Evolutionary conservation across 352 stramenopile species (phyloP).

Genomic region (Pilasporangium apinafurcum): DNA sequence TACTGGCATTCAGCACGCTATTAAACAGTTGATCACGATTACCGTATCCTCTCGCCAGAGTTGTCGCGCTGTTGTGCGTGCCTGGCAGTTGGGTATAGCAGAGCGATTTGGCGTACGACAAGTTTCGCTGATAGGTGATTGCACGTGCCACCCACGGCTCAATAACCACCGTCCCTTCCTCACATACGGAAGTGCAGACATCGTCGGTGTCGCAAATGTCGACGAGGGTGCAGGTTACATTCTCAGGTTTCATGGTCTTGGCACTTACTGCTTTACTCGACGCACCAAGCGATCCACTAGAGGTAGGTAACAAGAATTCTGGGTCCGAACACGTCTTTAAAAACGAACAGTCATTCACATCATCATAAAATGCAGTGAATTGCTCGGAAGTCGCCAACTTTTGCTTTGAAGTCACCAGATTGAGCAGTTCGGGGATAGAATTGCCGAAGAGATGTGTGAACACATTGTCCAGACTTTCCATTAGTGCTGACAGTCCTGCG

Average conservation of each 20-base stretch:
- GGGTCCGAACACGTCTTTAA: constrained; percentile 27
- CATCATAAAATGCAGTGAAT: constrained; percentile 34
- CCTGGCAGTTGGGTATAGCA: constrained; percentile 60
- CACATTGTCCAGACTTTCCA: constrained; percentile 43
- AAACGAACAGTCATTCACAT: constrained; percentile 35
- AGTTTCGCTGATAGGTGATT: constrained; percentile 58
- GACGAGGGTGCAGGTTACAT: constrained; percentile 45
- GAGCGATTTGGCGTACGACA: constrained; percentile 62
- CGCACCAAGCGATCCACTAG: constrained; percentile 8
- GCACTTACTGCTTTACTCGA: constrained; percentile 6
- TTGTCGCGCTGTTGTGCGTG: constrained; percentile 78
- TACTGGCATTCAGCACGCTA: constrained; percentile 39
- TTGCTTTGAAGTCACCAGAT: constrained; percentile 35
- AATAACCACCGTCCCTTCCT: constrained; percentile 45
- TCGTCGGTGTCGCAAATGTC: constrained; percentile 51
- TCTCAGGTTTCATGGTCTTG: constrained; percentile 29
- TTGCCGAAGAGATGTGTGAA: constrained; percentile 36
- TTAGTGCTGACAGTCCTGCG: constrained; percentile 21
- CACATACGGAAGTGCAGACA: constrained; percentile 60
- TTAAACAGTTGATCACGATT: constrained; percentile 76
- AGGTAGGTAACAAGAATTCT: constrained; percentile 24
- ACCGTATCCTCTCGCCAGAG: constrained; percentile 56
- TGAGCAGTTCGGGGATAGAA: constrained; percentile 42
- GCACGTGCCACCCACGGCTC: constrained; percentile 50
- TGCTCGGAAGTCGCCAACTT: constrained; percentile 10